phyloP scores from a whole-genome alignment of 1,284 basidiomycete species.

The Cystobasidium slooffiae region DNA sequence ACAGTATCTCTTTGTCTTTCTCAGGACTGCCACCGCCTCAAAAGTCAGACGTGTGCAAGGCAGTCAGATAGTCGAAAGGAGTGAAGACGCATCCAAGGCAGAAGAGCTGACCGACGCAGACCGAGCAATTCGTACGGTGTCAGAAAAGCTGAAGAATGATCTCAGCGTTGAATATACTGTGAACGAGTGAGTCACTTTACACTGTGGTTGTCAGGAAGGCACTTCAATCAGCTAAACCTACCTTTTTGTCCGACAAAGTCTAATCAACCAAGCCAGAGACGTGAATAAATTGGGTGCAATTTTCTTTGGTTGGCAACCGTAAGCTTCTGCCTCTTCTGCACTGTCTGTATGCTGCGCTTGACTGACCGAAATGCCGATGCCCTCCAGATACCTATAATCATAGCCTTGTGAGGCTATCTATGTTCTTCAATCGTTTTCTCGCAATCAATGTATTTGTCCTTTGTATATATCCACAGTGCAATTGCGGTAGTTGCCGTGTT shows the following conservation, averaged over 20 bases:
- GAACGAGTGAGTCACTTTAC: conserved; percentile 65
- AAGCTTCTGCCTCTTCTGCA: not conserved
- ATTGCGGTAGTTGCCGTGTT: too few species aligned
- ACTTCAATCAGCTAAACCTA: not conserved
- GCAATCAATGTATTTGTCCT: too few species aligned
- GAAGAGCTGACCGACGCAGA: conserved; percentile 76
- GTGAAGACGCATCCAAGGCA: conserved; percentile 45
- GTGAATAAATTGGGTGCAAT: conserved; percentile 75
- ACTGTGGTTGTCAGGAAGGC: not conserved
- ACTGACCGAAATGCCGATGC: not conserved
- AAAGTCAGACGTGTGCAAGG: conserved; percentile 49
- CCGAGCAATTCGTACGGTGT: conserved; percentile 77
- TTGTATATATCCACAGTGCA: too few species aligned
- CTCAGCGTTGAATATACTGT: conserved; percentile 91
- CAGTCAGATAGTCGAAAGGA: conserved; percentile 29
- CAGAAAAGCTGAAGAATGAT: conserved; percentile 77
- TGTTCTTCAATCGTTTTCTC: not conserved
- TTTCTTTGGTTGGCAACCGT: conserved; percentile 59
- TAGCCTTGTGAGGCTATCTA: not conserved
- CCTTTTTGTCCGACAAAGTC: conserved; percentile 47
- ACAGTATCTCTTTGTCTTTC: conserved; percentile 12
- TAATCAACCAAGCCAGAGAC: conserved; percentile 88
- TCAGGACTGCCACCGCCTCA: conserved; percentile 50
- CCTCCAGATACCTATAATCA: not conserved
- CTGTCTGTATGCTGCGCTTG: not conserved